A percentile compares a stretch with the other conserved stretches of the same genome.
phyloP scores from a whole-genome alignment of 176 grass and related monocot species.

The Avena insularis region DNA sequence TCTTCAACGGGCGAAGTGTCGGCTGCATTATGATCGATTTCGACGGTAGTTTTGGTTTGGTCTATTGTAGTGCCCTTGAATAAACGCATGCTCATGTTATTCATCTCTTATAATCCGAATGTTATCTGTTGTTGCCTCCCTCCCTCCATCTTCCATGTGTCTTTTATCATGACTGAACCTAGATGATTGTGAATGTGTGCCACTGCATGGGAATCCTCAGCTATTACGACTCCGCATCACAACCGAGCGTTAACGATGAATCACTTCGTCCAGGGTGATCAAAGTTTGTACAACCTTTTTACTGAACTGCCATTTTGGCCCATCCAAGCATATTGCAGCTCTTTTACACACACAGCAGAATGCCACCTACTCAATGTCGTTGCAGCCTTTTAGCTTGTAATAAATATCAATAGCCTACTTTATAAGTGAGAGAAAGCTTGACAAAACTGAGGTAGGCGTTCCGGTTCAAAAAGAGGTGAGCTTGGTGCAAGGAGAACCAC shows the following conservation, averaged over 20 bases:
- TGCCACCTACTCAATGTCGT: background rate
- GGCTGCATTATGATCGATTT: slow-evolving; percentile 9
- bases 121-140: too few relatives aligned
- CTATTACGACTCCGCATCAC: too few relatives aligned
- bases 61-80: background rate
- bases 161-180: too few relatives aligned
- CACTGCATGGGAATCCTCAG: too few relatives aligned
- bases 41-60: slow-evolving; percentile 15
- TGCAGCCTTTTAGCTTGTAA: background rate
- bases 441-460: background rate
- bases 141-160: too few relatives aligned
- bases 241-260: too few relatives aligned
- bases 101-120: too few relatives aligned
- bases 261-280: too few relatives aligned
- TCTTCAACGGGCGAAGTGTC: background rate
- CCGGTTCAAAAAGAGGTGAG: background rate
- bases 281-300: too few relatives aligned
- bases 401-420: background rate
- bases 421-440: background rate
- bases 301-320: too few relatives aligned
- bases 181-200: too few relatives aligned
- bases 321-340: background rate
- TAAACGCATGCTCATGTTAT: too few relatives aligned
- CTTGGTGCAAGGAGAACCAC: background rate
- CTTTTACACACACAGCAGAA: background rate